These are phyloP conservation scores for Ailanthus altissimus DNA, from an alignment of 345 rosid genomes.

Conservation along the genomic window DNA sequence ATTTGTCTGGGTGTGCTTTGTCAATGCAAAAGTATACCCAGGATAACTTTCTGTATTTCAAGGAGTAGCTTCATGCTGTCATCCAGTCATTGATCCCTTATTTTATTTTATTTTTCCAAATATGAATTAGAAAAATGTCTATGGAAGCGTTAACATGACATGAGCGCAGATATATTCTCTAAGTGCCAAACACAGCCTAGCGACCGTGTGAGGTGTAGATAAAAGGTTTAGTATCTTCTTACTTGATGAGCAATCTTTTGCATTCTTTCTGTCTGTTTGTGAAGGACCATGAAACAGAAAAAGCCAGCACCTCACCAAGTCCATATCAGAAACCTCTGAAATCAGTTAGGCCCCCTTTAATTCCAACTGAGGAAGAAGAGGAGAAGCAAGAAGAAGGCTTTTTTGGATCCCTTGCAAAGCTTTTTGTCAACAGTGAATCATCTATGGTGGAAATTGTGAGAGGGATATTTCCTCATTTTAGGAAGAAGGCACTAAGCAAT, in stretches of 20 bases:
- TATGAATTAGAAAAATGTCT: conserved; percentile 14
- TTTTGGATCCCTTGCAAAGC: conserved; percentile 61
- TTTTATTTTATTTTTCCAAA: neutral
- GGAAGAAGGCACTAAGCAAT: conserved; percentile 44
- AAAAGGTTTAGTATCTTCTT: neutral
- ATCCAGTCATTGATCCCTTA: too few species aligned
- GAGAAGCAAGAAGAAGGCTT: conserved; percentile 82
- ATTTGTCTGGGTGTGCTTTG: neutral
- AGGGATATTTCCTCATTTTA: conserved; percentile 64
- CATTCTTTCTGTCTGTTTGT: conserved; percentile 21
- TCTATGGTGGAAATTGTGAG: conserved; percentile 62
- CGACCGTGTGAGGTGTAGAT: neutral
- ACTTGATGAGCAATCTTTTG: neutral
- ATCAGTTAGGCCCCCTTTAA: conserved; percentile 71
- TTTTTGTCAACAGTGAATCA: conserved; percentile 53
- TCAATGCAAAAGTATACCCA: neutral
- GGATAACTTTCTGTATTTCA: neutral
- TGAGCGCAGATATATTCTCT: neutral
- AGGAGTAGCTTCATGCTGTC: too few species aligned
- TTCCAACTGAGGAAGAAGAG: conserved; percentile 62
- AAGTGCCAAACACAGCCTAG: conserved; percentile 2
- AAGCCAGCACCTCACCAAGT: conserved; percentile 28
- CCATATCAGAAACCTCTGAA: conserved; percentile 56
- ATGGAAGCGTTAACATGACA: neutral
- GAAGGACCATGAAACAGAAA: conserved; percentile 50